These are phyloP conservation scores for Trichocladium uniseriatum DNA, from an alignment of 495 filamentous ascomycete species.

Conservation along the genomic window DNA sequence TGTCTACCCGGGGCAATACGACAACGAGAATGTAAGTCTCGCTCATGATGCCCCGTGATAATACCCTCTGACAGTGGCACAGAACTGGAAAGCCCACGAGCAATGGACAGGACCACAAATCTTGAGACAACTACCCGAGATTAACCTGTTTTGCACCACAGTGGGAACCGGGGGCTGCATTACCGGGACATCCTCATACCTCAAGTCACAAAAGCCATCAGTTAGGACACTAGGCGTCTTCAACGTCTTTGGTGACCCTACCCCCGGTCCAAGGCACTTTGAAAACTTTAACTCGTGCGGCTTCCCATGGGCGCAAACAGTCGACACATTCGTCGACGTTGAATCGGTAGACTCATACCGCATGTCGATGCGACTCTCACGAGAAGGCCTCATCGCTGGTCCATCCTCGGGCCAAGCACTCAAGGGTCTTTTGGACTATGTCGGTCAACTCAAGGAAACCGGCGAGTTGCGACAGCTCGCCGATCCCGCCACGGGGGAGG, in stretches of 20 bases:
- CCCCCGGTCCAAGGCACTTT: conserved; percentile 48
- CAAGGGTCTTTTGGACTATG: conserved; percentile 43
- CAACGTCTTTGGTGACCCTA: conserved; percentile 45
- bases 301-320: conserved; percentile 49
- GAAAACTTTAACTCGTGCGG: conserved; percentile 42
- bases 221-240: conserved; percentile 40
- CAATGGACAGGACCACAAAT: conserved; percentile 55
- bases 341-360: conserved; percentile 45
- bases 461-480: conserved; percentile 37
- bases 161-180: conserved; percentile 46
- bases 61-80: neutral
- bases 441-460: conserved; percentile 38
- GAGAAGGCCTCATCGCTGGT: conserved; percentile 50
- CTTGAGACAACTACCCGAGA: conserved; percentile 46
- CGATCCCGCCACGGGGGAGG: conserved; percentile 34
- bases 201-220: conserved; percentile 45
- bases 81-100: conserved; percentile 52
- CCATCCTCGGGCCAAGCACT: conserved; percentile 53
- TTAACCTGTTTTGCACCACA: conserved; percentile 49
- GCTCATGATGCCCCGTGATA: neutral
- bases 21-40: conserved; percentile 38
- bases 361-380: conserved; percentile 44
- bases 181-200: conserved; percentile 46
- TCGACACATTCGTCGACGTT: conserved; percentile 48
- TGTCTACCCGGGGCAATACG: conserved; percentile 51